Percentiles rank a stretch among this genome's conserved stretches.
Conservation (phyloP, 495 filamentous ascomycete genomes). For the Aspergillus carlsbadensis region DNA sequence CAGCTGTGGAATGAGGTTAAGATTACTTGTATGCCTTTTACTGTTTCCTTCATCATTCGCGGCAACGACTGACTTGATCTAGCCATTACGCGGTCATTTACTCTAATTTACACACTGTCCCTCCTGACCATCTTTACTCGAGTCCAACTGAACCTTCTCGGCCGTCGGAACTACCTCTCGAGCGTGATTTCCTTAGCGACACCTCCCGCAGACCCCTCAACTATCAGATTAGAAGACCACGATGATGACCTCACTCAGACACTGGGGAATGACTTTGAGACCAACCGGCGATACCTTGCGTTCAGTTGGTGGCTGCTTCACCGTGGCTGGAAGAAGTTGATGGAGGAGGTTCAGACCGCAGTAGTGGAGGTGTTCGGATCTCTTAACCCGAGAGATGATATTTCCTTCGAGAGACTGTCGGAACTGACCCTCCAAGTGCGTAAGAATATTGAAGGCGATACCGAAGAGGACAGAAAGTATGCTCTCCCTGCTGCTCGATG, state of each 20-base stretch:
- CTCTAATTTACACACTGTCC: constrained; percentile 85
- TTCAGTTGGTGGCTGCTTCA: constrained; percentile 99
- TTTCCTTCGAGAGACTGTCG: constrained; percentile 74
- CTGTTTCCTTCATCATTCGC: neutral
- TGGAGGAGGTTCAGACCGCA: constrained; percentile 71
- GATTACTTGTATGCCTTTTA: constrained; percentile 72
- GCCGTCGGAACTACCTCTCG: constrained; percentile 89
- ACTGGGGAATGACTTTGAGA: constrained; percentile 89
- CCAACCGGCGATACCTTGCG: constrained; percentile 88
- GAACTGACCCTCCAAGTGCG: constrained; percentile 76
- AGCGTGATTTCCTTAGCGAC: constrained; percentile 88
- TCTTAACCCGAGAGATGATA: constrained; percentile 82
- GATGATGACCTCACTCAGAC: constrained; percentile 74
- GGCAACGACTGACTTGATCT: constrained; percentile 1
- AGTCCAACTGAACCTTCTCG: constrained; percentile 95
- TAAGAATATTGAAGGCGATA: constrained; percentile 76
- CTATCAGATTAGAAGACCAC: constrained; percentile 84
- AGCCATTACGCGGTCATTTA: constrained; percentile 90
- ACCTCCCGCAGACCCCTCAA: constrained; percentile 53
- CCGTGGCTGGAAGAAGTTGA: constrained; percentile 79
- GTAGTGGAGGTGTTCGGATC: constrained; percentile 85
- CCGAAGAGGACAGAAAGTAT: constrained; percentile 62
- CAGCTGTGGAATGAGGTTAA: constrained; percentile 98
- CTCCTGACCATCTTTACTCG: constrained; percentile 89
- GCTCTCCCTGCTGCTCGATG: constrained; percentile 21